Base-by-base conservation (phyloP, 169 alveolate genomes). In the Plasmodium coatneyi region DNA sequence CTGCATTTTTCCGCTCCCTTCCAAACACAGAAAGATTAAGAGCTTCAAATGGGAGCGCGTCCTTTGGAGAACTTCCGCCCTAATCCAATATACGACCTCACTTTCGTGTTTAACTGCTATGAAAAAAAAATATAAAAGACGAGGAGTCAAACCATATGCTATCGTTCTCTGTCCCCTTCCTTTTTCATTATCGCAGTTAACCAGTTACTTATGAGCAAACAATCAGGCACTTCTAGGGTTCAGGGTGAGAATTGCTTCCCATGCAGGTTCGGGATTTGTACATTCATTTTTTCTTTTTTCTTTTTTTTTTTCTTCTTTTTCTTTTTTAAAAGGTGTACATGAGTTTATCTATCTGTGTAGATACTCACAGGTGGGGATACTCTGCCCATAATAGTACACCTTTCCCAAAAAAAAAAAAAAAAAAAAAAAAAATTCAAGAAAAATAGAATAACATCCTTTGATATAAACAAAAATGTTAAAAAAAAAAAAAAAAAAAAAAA, bases 191-290 rank as follows among this genome's bases (percentile, higher is more conserved):
- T 83, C 83, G 66, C 60, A 83, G 74, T 83, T 43, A 71, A 28
- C 19, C 83, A 83, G 56, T 43, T 83, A 83, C 92, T 83, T 1
- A 83, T 83, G 92, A 83, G 92, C 41, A 83, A 5, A 83, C 4
- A 83, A 83, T 83, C 92, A 71, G 92, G 32, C 76, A 83, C 83
- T 83, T 25, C 46, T 19, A 30, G 92, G 92, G 92, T 83, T 83
- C 92, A 83, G 92, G 92, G 92, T 83, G 92, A 83, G 92, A 83
- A 83, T 83, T 43, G 41, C 92, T 83, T 83, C 92, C 92, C 92
- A 83, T 83, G 92, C 92, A 25, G 14, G 46, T 43, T 71, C 12
- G 34, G 92, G 92, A 72, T 83, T 83, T 83, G 60, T 39, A 83
- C 36, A 71, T 56, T 83, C 92, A 83, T 71, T 83, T 83, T 83